phyloP scores from a whole-genome alignment of 768 basidiomycete genomes.

The Asterophora parasitica region DNA sequence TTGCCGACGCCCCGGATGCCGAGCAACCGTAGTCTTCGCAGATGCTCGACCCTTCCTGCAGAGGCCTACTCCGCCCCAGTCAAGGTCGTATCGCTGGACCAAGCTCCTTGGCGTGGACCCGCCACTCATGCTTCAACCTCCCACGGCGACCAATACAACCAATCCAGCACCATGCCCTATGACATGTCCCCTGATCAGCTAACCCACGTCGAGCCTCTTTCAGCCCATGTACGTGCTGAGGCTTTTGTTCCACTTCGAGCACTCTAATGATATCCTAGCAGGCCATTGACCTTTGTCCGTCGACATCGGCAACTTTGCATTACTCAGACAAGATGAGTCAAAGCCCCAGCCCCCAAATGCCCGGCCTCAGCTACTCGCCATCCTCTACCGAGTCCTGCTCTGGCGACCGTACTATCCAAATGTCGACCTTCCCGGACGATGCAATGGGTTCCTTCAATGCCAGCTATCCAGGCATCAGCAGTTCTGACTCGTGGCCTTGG shows the following conservation, averaged over 20 bases:
- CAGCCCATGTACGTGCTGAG: slow-evolving; percentile 1
- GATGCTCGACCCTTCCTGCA: slow-evolving; percentile 39
- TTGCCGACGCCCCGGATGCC: not conserved
- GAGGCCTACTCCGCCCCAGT: slow-evolving; percentile 18
- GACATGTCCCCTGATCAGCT: slow-evolving; percentile 4
- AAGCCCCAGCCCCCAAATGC: slow-evolving; percentile 48
- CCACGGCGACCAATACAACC: not conserved
- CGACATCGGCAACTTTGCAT: slow-evolving; percentile 1
- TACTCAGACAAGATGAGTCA: slow-evolving; percentile 17
- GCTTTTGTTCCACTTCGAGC: not conserved
- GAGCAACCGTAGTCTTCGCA: slow-evolving; percentile 27
- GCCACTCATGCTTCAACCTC: not conserved
- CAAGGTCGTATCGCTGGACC: not conserved
- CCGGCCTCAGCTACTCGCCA: slow-evolving; percentile 54
- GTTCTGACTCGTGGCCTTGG: slow-evolving; percentile 22
- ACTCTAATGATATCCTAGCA: not conserved
- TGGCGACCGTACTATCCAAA: slow-evolving; percentile 52
- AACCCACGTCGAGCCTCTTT: slow-evolving; percentile 1
- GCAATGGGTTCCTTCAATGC: slow-evolving; percentile 19
- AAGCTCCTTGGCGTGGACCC: slow-evolving; percentile 6
- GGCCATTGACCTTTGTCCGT: not conserved
- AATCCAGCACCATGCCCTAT: too few species aligned
- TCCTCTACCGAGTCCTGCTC: slow-evolving; percentile 55
- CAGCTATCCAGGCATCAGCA: slow-evolving; percentile 9
- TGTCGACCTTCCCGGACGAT: slow-evolving; percentile 48